Evolutionary conservation across 768 basidiomycete species (phyloP).

Genomic region (Boletus rubroflammeus): DNA sequence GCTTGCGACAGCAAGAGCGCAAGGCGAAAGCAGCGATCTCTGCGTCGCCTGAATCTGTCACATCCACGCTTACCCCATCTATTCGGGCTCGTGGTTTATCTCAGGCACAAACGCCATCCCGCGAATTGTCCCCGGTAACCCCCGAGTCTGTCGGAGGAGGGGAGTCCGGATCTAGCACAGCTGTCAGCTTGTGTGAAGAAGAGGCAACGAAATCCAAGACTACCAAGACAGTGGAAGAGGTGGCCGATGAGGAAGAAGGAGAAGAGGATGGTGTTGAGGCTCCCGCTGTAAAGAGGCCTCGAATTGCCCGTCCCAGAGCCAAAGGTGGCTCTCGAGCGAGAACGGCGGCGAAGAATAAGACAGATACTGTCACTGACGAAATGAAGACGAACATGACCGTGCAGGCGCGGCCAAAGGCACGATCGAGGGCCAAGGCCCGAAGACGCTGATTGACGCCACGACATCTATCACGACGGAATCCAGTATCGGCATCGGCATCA

Average conservation of each 20-base stretch:
- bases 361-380: slow-evolving; percentile 8
- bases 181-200: slow-evolving; percentile 31
- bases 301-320: slow-evolving; percentile 20
- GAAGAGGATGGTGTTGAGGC: slow-evolving; percentile 12
- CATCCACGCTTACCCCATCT: slow-evolving; percentile 30
- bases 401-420: slow-evolving; percentile 31
- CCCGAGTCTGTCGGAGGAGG: slow-evolving; percentile 27
- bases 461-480: slow-evolving; percentile 9
- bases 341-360: slow-evolving; percentile 15
- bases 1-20: slow-evolving; percentile 30
- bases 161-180: slow-evolving; percentile 33
- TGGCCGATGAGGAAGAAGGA: slow-evolving; percentile 11
- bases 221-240: slow-evolving; percentile 11
- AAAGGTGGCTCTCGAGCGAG: slow-evolving; percentile 22
- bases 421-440: slow-evolving; percentile 27
- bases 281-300: slow-evolving; percentile 18
- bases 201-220: slow-evolving; percentile 23
- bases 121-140: slow-evolving; percentile 19
- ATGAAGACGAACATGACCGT: slow-evolving; percentile 16
- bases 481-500: slow-evolving; percentile 15
- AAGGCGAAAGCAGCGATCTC: slow-evolving; percentile 17
- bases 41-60: slow-evolving; percentile 26
- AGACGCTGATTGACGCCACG: slow-evolving; percentile 25
- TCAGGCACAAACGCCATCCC: slow-evolving; percentile 21
- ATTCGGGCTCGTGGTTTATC: slow-evolving; percentile 20